These are phyloP conservation scores for Termitomyces sp. DNA, from an alignment of 768 basidiomycete genomes.

Conservation along the genomic window DNA sequence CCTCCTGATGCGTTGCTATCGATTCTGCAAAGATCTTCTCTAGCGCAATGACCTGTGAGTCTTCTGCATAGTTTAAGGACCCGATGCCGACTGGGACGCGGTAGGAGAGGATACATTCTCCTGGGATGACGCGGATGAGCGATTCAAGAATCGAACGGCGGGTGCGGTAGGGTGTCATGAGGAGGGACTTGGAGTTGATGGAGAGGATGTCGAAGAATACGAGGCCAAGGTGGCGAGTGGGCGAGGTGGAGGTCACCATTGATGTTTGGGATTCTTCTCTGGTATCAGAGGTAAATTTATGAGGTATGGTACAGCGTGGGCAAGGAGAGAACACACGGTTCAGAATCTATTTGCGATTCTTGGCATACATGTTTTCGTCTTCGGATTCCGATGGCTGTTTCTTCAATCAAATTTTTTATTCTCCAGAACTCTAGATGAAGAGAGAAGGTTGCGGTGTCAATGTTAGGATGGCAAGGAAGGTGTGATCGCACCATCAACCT, in stretches of 20 bases:
- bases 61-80: neutral
- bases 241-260: conserved; percentile 26
- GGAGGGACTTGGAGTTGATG: conserved; percentile 55
- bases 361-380: conserved; percentile 13
- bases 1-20: conserved; percentile 55
- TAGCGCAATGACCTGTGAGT: conserved; percentile 1
- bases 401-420: conserved; percentile 53
- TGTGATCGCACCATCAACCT: conserved; percentile 59
- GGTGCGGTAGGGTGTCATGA: conserved; percentile 47
- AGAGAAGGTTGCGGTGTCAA: neutral
- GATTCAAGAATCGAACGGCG: conserved; percentile 61
- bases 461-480: too few relatives aligned
- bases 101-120: conserved; percentile 60
- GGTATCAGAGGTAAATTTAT: neutral
- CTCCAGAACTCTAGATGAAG: conserved; percentile 67
- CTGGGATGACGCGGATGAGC: conserved; percentile 44
- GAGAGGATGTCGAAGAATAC: conserved; percentile 84
- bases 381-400: conserved; percentile 52
- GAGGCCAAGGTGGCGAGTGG: conserved; percentile 59
- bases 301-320: neutral
- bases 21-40: conserved; percentile 36
- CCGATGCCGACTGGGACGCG: conserved; percentile 42
- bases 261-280: conserved; percentile 19
- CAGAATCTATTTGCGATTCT: conserved; percentile 2
- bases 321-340: conserved; percentile 9